Percentiles rank a stretch among this genome's conserved stretches.
Evolutionary conservation across 2,329 filamentous ascomycete genomes (phyloP).

Genomic region (Stachybotrys chlorohalonatus): DNA sequence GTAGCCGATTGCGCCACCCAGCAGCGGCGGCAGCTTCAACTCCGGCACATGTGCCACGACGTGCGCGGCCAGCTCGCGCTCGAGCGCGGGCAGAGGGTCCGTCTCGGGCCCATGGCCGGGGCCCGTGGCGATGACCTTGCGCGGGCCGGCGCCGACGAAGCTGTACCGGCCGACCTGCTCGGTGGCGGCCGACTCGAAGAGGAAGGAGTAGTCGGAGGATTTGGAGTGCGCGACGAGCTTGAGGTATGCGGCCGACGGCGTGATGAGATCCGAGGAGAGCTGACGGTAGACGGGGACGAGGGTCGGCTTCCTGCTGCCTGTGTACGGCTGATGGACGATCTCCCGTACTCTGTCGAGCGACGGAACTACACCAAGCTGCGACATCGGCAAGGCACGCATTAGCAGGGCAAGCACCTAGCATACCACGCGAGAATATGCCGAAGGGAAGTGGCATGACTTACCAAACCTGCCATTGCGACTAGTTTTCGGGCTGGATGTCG

Average conservation of each 20-base stretch:
- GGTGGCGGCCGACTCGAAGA: conserved; percentile 91
- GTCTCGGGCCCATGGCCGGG: conserved; percentile 74
- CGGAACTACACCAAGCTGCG: conserved; percentile 32
- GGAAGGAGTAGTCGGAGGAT: conserved; percentile 71
- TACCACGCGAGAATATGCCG: not conserved
- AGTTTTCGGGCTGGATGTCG: not conserved
- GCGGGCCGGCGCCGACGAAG: conserved; percentile 76
- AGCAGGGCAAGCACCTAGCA: too few relatives aligned
- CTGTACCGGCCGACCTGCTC: conserved; percentile 92
- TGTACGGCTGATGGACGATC: conserved; percentile 27
- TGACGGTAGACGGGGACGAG: conserved; percentile 76
- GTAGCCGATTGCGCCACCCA: conserved; percentile 90
- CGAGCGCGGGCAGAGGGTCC: conserved; percentile 76
- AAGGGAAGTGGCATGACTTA: conserved; percentile 8
- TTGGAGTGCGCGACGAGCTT: conserved; percentile 48
- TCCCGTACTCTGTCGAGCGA: conserved; percentile 36
- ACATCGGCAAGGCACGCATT: not conserved
- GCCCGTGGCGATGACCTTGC: conserved; percentile 80
- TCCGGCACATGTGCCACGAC: conserved; percentile 77
- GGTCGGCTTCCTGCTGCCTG: conserved; percentile 39
- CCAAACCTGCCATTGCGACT: conserved; percentile 17
- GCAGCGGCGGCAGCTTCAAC: conserved; percentile 73
- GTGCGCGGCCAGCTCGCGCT: conserved; percentile 69
- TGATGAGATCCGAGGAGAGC: conserved; percentile 86
- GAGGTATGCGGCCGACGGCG: conserved; percentile 88